Base-by-base conservation (phyloP, 768 basidiomycete species). In the Tulasnella sp. region DNA sequence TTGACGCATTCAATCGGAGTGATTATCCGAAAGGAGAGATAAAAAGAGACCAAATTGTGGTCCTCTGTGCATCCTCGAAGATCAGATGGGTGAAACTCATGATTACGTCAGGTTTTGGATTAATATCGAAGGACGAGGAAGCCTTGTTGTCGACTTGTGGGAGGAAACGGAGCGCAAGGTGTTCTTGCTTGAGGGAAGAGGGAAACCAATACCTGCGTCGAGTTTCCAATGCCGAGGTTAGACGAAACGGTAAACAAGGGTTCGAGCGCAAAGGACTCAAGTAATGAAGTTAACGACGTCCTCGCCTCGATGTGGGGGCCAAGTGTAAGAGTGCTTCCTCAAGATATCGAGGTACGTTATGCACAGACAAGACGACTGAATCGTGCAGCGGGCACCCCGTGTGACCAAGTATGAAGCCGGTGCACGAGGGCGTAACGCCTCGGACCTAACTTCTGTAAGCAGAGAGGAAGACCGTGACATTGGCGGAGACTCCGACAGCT, bases 191-290 rank as follows among this genome's bases (percentile, higher is more conserved):
- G 46, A 84, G 80, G 61, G 88, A 80, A 10, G 83, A 81, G 0
- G 87, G 87, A 20, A 87, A 84, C 88, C 87, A 88, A 80, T 85
- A 88, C 29, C 84, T n/a, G n/a, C n/a, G n/a, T n/a, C n/a, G n/a
- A n/a, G n/a, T n/a, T n/a, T n/a, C n/a, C n/a, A n/a, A n/a, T n/a
- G n/a, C n/a, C n/a, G n/a, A 70, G 5, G 10, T 55, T n/a, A 55
- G n/a, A 55, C 51, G 5, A n/a, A 18, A 20, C 15, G 51, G n/a
- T n/a, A n/a, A 18, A 55, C 5, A 55, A 55, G 16, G 5, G 23
- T 20, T 5, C 5, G 5, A 55, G 23, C 18, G n/a, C n/a, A n/a
- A n/a, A n/a, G n/a, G 5, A 55, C 18, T 18, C 51, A 55, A 7
- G 51, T 55, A 18, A 55, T 55, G 51, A 55, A 55, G 5, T n/a